Evolutionary conservation across 2,329 filamentous ascomycete genomes (phyloP), one percentile per base, ranked within the genome.

Genomic region (Penicillium capsulatum): DNA sequence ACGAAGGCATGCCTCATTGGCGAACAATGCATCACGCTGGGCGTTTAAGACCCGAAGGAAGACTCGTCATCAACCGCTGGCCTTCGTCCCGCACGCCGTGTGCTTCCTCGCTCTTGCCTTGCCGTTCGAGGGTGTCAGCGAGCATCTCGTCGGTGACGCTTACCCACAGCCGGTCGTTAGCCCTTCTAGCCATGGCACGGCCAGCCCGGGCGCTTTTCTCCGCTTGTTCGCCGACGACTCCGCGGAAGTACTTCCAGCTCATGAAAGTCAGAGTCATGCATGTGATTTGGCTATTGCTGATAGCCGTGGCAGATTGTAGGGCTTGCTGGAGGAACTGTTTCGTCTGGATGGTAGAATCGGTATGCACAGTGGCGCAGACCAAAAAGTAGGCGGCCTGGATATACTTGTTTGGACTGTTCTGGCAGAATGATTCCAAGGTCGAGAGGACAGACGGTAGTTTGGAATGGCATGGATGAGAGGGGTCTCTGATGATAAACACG

Each of bases 211-310:
- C 83, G 57, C 83, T 86, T 66, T 89, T 89, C 43, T 86, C 74
- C 0, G 84, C 83, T 61, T 90, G 85, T 42, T 85, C 83, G 34
- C 88, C 88, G 3, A 94, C 80, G 10, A 90, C 83, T 43, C 84
- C 84, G 31, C 83, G 82, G 63, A 90, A 96, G 56, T 95, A 84
- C 36, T 81, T 79, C 57, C 77, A 81, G 36, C 85, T 84, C 84
- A 96, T 94, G 49, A 92, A 82, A 51, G 82, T 89, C 43, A 96
- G 77, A 4, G 84, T 82, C 48, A 96, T 84, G 33, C 83, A 83
- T n/a, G 89, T 76, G 38, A 90, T 83, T 49, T 94, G 85, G 19
- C 79, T 79, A 60, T 95, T 95, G 38, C 74, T 73, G 7, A 84
- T 81, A 6, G 72, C 71, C 48, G 83, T 83, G 9, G 86, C 83